Conservation (phyloP, 2,329 filamentous ascomycete species). For the Penicillium sp. region DNA sequence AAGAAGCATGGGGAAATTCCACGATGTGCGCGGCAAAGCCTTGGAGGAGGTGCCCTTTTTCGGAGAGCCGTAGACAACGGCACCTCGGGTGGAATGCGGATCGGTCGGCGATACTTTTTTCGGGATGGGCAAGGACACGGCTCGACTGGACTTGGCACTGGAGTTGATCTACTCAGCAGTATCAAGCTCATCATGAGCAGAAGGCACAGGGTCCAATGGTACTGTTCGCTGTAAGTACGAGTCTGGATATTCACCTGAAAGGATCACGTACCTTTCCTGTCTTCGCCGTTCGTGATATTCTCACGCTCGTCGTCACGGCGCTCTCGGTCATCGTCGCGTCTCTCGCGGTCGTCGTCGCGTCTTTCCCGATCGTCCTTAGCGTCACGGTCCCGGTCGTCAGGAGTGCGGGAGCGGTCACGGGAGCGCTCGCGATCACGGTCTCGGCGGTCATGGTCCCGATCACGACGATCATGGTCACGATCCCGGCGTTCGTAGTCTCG, state of each 20-base stretch:
- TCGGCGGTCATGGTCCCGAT: slow-evolving; percentile 36
- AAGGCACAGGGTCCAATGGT: slow-evolving; percentile 72
- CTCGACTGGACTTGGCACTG: slow-evolving; percentile 13
- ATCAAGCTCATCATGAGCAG: slow-evolving; percentile 90
- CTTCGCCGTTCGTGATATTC: slow-evolving; percentile 77
- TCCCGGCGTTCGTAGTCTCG: slow-evolving; percentile 66
- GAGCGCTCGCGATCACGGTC: slow-evolving; percentile 45
- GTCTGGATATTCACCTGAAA: neutral
- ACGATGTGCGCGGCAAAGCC: neutral
- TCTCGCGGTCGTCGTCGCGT: slow-evolving; percentile 65
- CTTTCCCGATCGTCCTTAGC: slow-evolving; percentile 24
- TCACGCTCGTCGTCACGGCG: slow-evolving; percentile 70
- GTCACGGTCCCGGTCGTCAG: slow-evolving; percentile 25
- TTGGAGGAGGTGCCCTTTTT: neutral
- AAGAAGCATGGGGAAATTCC: neutral
- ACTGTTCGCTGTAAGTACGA: slow-evolving; percentile 32
- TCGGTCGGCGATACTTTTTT: neutral
- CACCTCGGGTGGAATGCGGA: neutral
- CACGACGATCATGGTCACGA: slow-evolving; percentile 45
- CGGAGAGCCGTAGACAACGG: neutral
- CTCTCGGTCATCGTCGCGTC: slow-evolving; percentile 68
- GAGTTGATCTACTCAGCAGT: slow-evolving; percentile 69
- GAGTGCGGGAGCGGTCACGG: slow-evolving; percentile 25
- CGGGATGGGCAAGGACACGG: neutral
- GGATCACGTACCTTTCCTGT: slow-evolving; percentile 73